Evolutionary conservation across 2,329 filamentous ascomycete species (phyloP).

Genomic region (Monilinia fructigena): DNA sequence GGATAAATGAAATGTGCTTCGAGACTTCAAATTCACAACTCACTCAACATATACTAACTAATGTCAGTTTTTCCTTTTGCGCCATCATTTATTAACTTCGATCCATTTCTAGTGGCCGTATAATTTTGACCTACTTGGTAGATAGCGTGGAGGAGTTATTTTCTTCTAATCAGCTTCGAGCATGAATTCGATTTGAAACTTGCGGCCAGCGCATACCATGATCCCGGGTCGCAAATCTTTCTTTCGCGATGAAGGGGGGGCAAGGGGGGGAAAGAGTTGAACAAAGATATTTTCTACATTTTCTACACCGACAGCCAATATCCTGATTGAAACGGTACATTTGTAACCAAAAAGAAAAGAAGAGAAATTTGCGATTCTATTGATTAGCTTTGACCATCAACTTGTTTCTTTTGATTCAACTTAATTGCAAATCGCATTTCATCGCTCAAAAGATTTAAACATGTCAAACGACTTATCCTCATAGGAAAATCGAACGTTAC

Average conservation of each 20-base stretch:
- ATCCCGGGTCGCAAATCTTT: conserved; percentile 34
- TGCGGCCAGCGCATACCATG: conserved; percentile 38
- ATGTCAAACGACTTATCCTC: conserved; percentile 28
- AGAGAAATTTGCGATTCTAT: conserved; percentile 5
- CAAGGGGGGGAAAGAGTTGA: not conserved
- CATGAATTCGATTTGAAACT: conserved; percentile 39
- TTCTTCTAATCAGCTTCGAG: conserved; percentile 31
- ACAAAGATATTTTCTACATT: not conserved
- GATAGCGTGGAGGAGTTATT: not conserved
- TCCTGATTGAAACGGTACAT: not conserved
- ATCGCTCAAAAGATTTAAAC: not conserved
- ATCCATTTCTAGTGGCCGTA: conserved; percentile 11
- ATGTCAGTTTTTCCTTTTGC: not conserved
- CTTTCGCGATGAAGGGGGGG: conserved; percentile 17
- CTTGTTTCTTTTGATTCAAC: not conserved
- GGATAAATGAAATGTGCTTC: not conserved
- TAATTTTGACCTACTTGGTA: not conserved
- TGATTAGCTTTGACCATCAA: not conserved
- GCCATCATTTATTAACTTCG: conserved; percentile 1
- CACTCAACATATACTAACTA: conserved; percentile 1
- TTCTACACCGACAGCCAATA: not conserved
- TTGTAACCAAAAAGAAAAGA: not conserved
- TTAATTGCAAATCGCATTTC: conserved; percentile 7
- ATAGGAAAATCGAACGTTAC: conserved; percentile 11
- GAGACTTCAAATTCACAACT: conserved; percentile 5